A percentile compares a stretch with the other conserved stretches of the same genome.
Evolutionary conservation across 768 basidiomycete species (phyloP).

Genomic region (Pleurotus eryngii): DNA sequence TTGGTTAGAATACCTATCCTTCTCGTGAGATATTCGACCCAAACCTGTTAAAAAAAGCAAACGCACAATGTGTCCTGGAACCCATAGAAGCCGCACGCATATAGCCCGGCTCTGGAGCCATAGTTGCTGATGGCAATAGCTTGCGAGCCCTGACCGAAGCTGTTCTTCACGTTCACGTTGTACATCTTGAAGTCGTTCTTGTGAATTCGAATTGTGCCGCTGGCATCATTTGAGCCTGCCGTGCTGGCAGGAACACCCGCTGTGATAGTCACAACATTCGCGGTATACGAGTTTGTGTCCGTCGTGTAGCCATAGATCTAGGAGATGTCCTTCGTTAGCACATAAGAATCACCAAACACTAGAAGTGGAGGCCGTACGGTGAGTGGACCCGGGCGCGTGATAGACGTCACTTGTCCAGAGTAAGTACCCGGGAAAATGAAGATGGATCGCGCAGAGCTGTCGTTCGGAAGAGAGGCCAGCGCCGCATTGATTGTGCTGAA

Average conservation of each 20-base stretch:
- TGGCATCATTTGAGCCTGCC: constrained; percentile 44
- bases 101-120: constrained; percentile 40
- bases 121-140: constrained; percentile 51
- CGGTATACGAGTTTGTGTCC: constrained; percentile 32
- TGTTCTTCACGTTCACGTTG: constrained; percentile 49
- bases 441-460: constrained; percentile 33
- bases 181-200: constrained; percentile 46
- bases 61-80: constrained; percentile 45
- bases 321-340: background rate
- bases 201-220: constrained; percentile 46
- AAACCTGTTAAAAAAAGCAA: background rate
- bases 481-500: constrained; percentile 38
- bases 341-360: background rate
- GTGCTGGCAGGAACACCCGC: constrained; percentile 30
- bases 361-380: constrained; percentile 22
- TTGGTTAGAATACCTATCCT: constrained; percentile 23
- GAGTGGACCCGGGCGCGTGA: constrained; percentile 41
- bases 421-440: constrained; percentile 50
- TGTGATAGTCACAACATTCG: constrained; percentile 38
- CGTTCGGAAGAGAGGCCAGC: constrained; percentile 38
- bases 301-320: constrained; percentile 45
- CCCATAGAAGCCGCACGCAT: constrained; percentile 44
- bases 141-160: constrained; percentile 40
- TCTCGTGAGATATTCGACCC: background rate
- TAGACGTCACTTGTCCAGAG: constrained; percentile 36